Conservation (phyloP, 208 protist species). For the Trypanosoma mega region DNA sequence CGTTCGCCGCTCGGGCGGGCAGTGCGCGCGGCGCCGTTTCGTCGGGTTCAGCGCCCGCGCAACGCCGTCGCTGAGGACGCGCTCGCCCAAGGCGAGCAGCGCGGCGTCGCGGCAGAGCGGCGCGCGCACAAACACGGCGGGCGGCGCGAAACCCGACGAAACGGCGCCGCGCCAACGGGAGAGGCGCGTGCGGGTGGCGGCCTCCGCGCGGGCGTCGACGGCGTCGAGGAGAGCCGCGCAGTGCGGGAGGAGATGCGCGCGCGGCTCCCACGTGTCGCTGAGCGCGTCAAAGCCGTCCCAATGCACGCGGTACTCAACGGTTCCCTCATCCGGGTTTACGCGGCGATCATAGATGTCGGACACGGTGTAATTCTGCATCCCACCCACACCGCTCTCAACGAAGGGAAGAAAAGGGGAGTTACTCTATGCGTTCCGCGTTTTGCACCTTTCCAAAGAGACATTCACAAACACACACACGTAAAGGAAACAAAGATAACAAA, state of each 20-base stretch:
- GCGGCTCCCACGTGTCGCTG: slow-evolving; percentile 60
- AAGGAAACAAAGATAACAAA: neutral
- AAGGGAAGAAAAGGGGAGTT: neutral
- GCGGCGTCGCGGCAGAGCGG: slow-evolving; percentile 11
- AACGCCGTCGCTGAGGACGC: slow-evolving; percentile 44
- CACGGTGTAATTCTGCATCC: slow-evolving; percentile 41
- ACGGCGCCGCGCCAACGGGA: neutral
- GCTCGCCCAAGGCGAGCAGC: slow-evolving; percentile 60
- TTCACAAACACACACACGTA: neutral
- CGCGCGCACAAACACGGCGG: slow-evolving; percentile 5
- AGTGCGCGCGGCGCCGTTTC: slow-evolving; percentile 13
- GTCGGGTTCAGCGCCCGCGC: slow-evolving; percentile 28
- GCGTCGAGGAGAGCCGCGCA: slow-evolving; percentile 37
- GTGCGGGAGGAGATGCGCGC: slow-evolving; percentile 32
- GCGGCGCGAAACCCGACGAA: neutral
- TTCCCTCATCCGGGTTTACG: slow-evolving; percentile 43
- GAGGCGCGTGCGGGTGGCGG: slow-evolving; percentile 32
- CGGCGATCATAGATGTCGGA: slow-evolving; percentile 38
- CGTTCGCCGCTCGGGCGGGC: slow-evolving; percentile 3
- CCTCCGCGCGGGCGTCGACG: slow-evolving; percentile 42
- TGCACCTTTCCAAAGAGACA: too few relatives aligned
- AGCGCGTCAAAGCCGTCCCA: slow-evolving; percentile 33
- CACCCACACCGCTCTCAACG: too few relatives aligned
- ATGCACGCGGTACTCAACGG: slow-evolving; percentile 61
- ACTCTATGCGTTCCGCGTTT: too few relatives aligned